These are phyloP conservation scores for Phytophthora syringae DNA, from an alignment of 352 stramenopile species.

Conservation along the genomic window DNA sequence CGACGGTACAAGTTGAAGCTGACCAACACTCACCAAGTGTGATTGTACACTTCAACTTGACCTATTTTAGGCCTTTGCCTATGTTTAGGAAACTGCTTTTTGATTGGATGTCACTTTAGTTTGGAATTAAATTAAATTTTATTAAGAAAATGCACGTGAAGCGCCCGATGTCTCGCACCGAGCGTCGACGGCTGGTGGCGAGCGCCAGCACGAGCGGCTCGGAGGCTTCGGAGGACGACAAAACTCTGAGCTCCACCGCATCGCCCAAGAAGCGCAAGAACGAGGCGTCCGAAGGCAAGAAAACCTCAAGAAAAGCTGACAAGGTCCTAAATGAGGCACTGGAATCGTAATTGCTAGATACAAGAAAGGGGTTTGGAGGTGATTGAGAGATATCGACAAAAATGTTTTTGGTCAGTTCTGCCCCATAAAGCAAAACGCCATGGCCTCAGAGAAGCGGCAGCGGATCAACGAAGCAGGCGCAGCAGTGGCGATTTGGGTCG, in stretches of 20 bases:
- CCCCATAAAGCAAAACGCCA: too few species aligned
- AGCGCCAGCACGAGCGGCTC: slow-evolving; percentile 8
- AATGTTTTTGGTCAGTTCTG: too few species aligned
- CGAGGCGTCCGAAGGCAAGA: not conserved
- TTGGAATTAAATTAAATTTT: not conserved
- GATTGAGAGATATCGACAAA: too few species aligned
- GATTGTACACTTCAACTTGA: slow-evolving; percentile 8
- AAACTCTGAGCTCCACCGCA: not conserved
- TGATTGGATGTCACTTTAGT: too few species aligned
- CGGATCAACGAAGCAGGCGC: too few species aligned
- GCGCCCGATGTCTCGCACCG: not conserved
- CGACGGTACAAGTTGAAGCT: too few species aligned
- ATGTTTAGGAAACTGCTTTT: too few species aligned
- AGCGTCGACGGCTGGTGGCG: slow-evolving; percentile 6
- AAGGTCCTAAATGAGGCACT: not conserved
- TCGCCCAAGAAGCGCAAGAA: slow-evolving; percentile 23
- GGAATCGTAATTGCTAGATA: too few species aligned
- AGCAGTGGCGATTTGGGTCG: too few species aligned
- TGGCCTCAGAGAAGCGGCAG: too few species aligned
- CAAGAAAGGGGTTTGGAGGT: too few species aligned
- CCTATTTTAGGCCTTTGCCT: slow-evolving; percentile 7
- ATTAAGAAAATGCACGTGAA: slow-evolving; percentile 21
- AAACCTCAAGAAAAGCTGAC: not conserved
- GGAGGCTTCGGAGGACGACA: not conserved
- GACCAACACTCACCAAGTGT: not conserved